Evolutionary conservation across 176 grass and related monocot species (phyloP).

Genomic region (Carex littledalei): DNA sequence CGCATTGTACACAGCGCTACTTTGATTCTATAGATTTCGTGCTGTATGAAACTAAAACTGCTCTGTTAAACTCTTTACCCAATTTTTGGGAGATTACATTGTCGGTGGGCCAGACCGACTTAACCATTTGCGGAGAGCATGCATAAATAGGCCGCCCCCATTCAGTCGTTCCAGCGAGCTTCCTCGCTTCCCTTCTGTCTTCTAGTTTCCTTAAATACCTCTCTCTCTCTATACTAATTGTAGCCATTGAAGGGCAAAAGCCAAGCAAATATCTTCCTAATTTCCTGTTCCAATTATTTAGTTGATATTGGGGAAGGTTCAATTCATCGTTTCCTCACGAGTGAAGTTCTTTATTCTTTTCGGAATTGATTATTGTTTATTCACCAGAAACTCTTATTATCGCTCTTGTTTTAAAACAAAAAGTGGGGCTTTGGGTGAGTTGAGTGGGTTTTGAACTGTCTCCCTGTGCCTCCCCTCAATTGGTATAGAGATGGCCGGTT

Average conservation of each 20-base stretch:
- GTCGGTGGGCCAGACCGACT: neutral
- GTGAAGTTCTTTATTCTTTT: neutral
- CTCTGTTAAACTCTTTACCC: too few relatives aligned
- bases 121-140: neutral
- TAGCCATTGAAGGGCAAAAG: neutral
- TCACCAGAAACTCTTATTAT: neutral
- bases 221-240: neutral
- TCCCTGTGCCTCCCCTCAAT: neutral
- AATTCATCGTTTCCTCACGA: neutral
- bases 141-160: slow-evolving; percentile 5
- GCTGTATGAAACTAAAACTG: too few relatives aligned
- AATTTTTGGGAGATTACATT: neutral
- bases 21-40: too few relatives aligned
- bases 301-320: neutral
- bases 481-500: slow-evolving; percentile 15
- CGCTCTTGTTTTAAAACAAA: neutral
- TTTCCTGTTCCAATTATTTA: neutral
- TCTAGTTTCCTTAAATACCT: neutral
- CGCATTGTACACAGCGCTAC: too few relatives aligned
- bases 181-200: neutral
- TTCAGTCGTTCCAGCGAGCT: neutral
- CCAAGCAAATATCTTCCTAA: neutral
- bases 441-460: slow-evolving; percentile 1
- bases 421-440: neutral
- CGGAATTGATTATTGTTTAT: neutral